phyloP scores from a whole-genome alignment of 2,329 filamentous ascomycete species.

The Sarocladium strictum region DNA sequence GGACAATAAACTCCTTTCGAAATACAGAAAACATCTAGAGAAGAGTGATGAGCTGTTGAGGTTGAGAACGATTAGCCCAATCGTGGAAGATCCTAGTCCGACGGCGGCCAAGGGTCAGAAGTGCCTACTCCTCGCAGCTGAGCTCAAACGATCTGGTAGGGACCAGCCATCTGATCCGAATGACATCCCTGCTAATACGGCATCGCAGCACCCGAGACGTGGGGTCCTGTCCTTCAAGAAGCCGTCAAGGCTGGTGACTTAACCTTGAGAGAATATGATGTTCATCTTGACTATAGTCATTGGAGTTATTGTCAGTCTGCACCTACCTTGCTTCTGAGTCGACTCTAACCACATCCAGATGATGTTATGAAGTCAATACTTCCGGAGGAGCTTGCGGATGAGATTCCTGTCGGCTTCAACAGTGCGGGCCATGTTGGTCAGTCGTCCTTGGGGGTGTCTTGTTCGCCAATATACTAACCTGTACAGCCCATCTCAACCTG shows the following conservation, averaged over 20 bases:
- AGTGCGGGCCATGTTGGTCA: constrained; percentile 79
- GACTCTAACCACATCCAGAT: constrained; percentile 37
- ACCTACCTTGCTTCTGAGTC: neutral
- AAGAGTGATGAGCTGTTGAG: constrained; percentile 60
- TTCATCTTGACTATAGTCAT: constrained; percentile 75
- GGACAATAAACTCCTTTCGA: constrained; percentile 68
- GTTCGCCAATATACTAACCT: neutral
- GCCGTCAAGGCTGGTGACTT: constrained; percentile 64
- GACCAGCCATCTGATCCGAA: constrained; percentile 1
- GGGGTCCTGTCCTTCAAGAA: constrained; percentile 64
- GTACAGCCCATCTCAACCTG: constrained; percentile 79
- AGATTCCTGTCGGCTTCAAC: constrained; percentile 81
- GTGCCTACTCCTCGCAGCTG: constrained; percentile 54
- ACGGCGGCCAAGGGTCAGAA: constrained; percentile 50
- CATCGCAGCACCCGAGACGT: constrained; percentile 54
- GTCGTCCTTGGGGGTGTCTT: constrained; percentile 19
- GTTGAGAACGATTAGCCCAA: constrained; percentile 56
- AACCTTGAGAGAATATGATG: constrained; percentile 65
- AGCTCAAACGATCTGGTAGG: constrained; percentile 47
- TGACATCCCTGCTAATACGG: neutral
- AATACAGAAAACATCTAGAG: constrained; percentile 60
- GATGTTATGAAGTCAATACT: constrained; percentile 81
- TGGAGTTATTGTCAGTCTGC: constrained; percentile 65
- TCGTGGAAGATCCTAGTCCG: constrained; percentile 57
- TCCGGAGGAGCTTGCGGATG: constrained; percentile 71